phyloP scores from a whole-genome alignment of 2,329 filamentous ascomycete species.

The Ceratocystiopsis minuta region DNA sequence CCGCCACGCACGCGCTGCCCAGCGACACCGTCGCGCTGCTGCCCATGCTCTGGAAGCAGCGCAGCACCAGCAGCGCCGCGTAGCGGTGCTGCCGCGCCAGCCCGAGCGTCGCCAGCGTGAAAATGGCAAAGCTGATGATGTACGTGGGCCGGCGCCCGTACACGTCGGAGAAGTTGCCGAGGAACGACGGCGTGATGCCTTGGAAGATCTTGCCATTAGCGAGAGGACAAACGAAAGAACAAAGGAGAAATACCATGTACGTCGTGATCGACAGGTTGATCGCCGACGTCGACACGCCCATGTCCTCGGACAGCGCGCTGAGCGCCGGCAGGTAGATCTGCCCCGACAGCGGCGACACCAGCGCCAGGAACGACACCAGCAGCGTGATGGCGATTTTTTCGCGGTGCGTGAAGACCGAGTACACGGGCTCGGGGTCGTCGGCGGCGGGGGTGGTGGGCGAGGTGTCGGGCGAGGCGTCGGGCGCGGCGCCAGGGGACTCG shows the following conservation, averaged over 20 bases:
- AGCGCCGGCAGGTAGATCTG: conserved; percentile 7
- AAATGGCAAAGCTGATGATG: conserved; percentile 26
- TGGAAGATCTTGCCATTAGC: conserved; percentile 22
- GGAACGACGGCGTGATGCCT: conserved; percentile 29
- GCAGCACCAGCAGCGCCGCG: conserved; percentile 25
- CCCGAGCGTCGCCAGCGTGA: conserved; percentile 25
- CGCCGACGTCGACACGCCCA: conserved; percentile 15
- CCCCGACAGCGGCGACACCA: conserved; percentile 7
- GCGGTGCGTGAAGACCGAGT: conserved; percentile 5
- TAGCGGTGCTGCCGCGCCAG: conserved; percentile 24
- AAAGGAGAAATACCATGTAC: conserved; percentile 15
- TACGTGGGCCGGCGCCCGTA: conserved; percentile 30
- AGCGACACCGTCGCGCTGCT: conserved; percentile 7
- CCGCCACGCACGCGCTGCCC: conserved; percentile 7
- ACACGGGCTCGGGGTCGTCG: too few relatives aligned
- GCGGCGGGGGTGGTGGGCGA: too few relatives aligned
- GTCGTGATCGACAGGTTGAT: conserved; percentile 25
- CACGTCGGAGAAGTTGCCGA: conserved; percentile 29
- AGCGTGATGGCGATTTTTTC: conserved; percentile 9
- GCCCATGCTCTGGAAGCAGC: conserved; percentile 30
- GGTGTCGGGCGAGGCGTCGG: too few relatives aligned
- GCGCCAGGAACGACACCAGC: conserved; percentile 7
- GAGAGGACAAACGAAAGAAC: background rate
- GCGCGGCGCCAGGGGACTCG: too few relatives aligned
- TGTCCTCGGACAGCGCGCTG: conserved; percentile 9